These are phyloP conservation scores for thale cress (Arabidopsis thaliana) DNA, from an alignment of 345 rosid species.

Conservation along the genomic window DNA sequence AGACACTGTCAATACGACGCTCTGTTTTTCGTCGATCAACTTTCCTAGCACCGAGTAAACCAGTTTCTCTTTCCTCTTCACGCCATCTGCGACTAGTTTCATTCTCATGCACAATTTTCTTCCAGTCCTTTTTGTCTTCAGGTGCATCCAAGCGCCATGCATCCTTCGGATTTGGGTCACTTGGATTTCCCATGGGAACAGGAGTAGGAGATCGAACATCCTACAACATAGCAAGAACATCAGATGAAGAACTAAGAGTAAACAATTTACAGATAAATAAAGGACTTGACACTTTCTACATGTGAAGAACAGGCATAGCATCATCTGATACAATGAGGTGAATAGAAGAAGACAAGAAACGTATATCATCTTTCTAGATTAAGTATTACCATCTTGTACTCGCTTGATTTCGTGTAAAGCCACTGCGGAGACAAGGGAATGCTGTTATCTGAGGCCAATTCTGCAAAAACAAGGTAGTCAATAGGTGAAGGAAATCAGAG, in stretches of 20 bases:
- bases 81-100: slow-evolving; percentile 76
- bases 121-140: slow-evolving; percentile 73
- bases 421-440: slow-evolving; percentile 97
- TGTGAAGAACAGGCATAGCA: slow-evolving; percentile 23
- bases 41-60: slow-evolving; percentile 66
- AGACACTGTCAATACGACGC: slow-evolving; percentile 52
- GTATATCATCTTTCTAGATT: not conserved
- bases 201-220: slow-evolving; percentile 58
- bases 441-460: slow-evolving; percentile 68
- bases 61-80: slow-evolving; percentile 87
- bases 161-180: slow-evolving; percentile 62
- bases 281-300: not conserved
- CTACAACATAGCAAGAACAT: slow-evolving; percentile 45
- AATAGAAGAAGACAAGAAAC: not conserved
- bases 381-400: slow-evolving; percentile 56
- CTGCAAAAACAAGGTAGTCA: slow-evolving; percentile 44
- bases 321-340: slow-evolving; percentile 1
- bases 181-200: slow-evolving; percentile 50
- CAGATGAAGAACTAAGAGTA: not conserved
- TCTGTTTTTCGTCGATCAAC: slow-evolving; percentile 63
- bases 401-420: slow-evolving; percentile 82
- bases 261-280: not conserved
- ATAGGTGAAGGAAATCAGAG: not conserved
- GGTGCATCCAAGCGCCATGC: slow-evolving; percentile 72
- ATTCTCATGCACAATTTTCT: slow-evolving; percentile 53